Conservation (phyloP, 164 flowering plant species). For the Umbellularia californica region DNA sequence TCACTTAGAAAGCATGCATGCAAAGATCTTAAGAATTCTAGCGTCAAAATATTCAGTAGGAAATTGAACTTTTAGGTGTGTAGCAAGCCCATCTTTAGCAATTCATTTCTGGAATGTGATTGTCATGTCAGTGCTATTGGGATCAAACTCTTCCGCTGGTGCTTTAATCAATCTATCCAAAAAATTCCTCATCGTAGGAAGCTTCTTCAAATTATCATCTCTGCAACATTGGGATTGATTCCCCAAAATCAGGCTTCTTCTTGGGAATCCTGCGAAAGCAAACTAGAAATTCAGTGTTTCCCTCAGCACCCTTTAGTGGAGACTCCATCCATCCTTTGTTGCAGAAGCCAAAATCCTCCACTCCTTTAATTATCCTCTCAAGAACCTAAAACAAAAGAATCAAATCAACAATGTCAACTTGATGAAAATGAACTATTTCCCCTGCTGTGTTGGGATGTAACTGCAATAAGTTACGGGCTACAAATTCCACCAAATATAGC, state of each 20-base stretch:
- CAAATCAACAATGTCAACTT: background rate
- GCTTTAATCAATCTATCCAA: background rate
- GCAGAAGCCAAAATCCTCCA: conserved; percentile 66
- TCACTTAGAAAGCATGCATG: no score
- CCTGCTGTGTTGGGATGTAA: no score
- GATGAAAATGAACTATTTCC: background rate
- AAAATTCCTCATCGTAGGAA: background rate
- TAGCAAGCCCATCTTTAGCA: background rate
- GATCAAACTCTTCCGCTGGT: background rate
- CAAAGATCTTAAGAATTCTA: no score
- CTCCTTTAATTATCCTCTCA: conserved; percentile 75
- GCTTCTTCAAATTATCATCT: conserved; percentile 4
- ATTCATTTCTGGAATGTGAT: background rate
- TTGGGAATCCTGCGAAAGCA: conserved; percentile 46
- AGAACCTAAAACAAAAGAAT: conserved; percentile 50
- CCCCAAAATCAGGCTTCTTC: background rate
- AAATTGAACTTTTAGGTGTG: no score
- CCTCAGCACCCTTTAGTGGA: conserved; percentile 93
- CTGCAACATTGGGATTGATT: background rate
- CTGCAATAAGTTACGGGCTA: no score
- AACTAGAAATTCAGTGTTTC: conserved; percentile 84
- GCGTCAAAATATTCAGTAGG: no score
- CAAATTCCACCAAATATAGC: no score
- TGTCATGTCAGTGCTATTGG: background rate
- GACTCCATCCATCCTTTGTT: conserved; percentile 89